These are phyloP conservation scores for Penicillium canescens DNA, from an alignment of 495 filamentous ascomycete genomes.

Conservation along the genomic window DNA sequence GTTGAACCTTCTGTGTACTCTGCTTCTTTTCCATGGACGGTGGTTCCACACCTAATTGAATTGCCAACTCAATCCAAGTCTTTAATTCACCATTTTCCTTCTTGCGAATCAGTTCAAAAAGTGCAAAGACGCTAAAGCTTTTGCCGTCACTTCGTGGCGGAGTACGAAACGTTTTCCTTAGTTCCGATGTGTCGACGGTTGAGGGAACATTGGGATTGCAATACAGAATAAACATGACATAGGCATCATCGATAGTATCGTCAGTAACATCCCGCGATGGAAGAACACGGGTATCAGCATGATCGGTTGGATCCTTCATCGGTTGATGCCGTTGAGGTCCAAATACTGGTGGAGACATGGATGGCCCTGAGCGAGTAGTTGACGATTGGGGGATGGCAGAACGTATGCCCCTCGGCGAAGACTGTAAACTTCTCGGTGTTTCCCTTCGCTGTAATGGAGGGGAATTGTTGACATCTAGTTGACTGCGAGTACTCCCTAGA, in stretches of 20 bases:
- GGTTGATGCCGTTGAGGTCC: constrained; percentile 33
- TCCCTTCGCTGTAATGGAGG: constrained; percentile 43
- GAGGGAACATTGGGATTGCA: constrained; percentile 79
- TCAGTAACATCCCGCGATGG: constrained; percentile 72
- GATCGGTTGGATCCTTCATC: constrained; percentile 36
- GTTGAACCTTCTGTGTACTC: constrained; percentile 95
- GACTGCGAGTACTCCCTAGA: constrained; percentile 42
- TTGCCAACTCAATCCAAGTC: constrained; percentile 91
- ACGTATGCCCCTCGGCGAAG: constrained; percentile 40
- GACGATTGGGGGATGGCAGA: constrained; percentile 32
- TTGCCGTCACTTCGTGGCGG: constrained; percentile 94
- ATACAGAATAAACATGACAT: constrained; percentile 85
- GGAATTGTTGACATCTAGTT: constrained; percentile 38
- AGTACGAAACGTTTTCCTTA: constrained; percentile 77
- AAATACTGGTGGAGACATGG: constrained; percentile 45
- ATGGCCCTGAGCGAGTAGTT: constrained; percentile 34
- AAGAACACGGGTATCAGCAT: constrained; percentile 45
- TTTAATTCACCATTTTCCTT: constrained; percentile 88
- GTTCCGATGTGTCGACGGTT: constrained; percentile 69
- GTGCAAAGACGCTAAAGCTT: constrained; percentile 77
- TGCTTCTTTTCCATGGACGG: constrained; percentile 84
- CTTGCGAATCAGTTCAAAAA: constrained; percentile 81
- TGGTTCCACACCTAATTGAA: constrained; percentile 86
- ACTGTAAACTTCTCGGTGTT: constrained; percentile 46
- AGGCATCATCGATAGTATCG: constrained; percentile 81